A percentile compares a stretch with the other conserved stretches of the same genome.
These are phyloP conservation scores for Gleditsia sinensis DNA, from an alignment of 306 rosid species.

Conservation along the genomic window DNA sequence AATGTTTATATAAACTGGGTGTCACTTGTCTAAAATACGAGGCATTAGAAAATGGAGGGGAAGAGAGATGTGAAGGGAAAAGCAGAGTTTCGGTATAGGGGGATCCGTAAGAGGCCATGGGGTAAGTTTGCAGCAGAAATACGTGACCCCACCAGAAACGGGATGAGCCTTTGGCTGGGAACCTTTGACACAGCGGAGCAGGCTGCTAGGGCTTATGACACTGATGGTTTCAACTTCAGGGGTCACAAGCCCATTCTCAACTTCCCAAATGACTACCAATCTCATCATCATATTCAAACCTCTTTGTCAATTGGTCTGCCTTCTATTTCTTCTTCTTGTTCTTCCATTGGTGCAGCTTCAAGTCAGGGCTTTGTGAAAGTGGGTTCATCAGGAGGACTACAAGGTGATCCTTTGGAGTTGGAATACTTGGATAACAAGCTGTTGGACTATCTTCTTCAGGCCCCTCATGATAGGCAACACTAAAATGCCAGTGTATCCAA, in stretches of 20 bases:
- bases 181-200: neutral
- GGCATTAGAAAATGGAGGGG: neutral
- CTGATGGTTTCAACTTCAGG: neutral
- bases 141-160: constrained; percentile 69
- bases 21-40: too few species aligned
- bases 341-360: neutral
- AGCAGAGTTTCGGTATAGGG: constrained; percentile 52
- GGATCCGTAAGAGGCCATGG: constrained; percentile 85
- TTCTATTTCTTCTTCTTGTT: neutral
- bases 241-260: neutral
- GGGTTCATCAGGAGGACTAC: neutral
- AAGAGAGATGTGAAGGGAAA: neutral
- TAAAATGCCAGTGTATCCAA: too few species aligned
- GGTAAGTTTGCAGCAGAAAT: constrained; percentile 89
- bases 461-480: too few species aligned
- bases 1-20: too few species aligned
- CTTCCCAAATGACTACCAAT: neutral
- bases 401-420: neutral
- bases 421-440: neutral
- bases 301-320: neutral
- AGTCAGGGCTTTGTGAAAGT: neutral
- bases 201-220: neutral
- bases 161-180: constrained; percentile 30
- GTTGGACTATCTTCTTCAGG: neutral
- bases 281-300: neutral